A percentile compares a stretch with the other conserved stretches of the same genome.
phyloP scores from a whole-genome alignment of 805 yeast genomes.

The Yamadazyma sp. region DNA sequence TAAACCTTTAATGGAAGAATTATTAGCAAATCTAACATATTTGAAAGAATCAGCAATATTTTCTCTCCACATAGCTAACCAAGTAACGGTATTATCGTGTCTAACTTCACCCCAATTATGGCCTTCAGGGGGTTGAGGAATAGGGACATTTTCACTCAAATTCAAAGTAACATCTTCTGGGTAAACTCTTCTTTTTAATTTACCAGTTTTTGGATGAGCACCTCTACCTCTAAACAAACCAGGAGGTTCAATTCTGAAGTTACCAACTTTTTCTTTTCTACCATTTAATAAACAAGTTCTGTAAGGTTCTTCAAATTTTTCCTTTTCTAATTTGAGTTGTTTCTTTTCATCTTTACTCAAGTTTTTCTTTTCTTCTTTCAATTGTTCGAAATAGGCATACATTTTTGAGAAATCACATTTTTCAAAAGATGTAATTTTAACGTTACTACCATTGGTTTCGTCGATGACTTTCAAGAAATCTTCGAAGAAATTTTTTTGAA shows the following conservation, averaged over 20 bases:
- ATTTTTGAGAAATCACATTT: slow-evolving; percentile 79
- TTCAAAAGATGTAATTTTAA: slow-evolving; percentile 51
- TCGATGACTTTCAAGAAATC: slow-evolving; percentile 71
- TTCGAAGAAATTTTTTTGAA: slow-evolving; percentile 80
- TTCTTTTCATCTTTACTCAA: slow-evolving; percentile 75
- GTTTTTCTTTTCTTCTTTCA: slow-evolving; percentile 69
- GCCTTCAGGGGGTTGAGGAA: slow-evolving; percentile 84
- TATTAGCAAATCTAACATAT: slow-evolving; percentile 89
- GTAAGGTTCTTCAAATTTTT: slow-evolving; percentile 72
- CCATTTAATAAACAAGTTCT: slow-evolving; percentile 82
- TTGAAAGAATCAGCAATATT: slow-evolving; percentile 80
- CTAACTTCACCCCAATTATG: slow-evolving; percentile 87
- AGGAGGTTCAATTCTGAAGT: slow-evolving; percentile 94
- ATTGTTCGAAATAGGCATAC: slow-evolving; percentile 63
- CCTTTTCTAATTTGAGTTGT: slow-evolving; percentile 65
- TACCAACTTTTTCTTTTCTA: slow-evolving; percentile 87
- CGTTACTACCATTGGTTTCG: slow-evolving; percentile 63
- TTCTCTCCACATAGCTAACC: slow-evolving; percentile 98
- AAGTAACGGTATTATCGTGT: slow-evolving; percentile 86
- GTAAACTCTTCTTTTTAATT: slow-evolving; percentile 74
- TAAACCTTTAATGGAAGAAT: slow-evolving; percentile 85
- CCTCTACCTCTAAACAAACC: slow-evolving; percentile 96
- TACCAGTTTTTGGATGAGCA: slow-evolving; percentile 95
- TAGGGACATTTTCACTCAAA: slow-evolving; percentile 63
- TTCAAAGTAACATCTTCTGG: slow-evolving; percentile 91